These are phyloP conservation scores for Mycena vitilis DNA, from an alignment of 768 basidiomycete genomes.

Conservation along the genomic window DNA sequence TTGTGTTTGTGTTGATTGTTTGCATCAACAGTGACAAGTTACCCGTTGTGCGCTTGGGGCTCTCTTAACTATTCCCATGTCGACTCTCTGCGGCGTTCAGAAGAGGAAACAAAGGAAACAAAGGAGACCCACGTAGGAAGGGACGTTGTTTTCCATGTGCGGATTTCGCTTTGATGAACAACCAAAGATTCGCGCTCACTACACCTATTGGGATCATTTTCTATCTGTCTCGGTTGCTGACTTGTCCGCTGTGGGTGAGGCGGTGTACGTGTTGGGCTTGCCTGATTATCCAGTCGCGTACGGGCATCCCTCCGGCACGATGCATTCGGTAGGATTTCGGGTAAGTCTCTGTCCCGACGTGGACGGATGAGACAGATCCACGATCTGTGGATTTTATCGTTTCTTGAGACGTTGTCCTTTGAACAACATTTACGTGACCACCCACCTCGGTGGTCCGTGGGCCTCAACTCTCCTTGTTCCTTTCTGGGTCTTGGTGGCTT, in stretches of 20 bases:
- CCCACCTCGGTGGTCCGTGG: background rate
- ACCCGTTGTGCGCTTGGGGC: background rate
- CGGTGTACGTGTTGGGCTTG: background rate
- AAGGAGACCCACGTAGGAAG: constrained; percentile 2
- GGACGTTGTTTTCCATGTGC: background rate
- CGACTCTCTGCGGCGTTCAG: too few species aligned
- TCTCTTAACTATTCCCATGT: constrained; percentile 18
- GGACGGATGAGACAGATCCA: background rate
- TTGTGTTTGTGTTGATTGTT: background rate
- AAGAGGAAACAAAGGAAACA: too few species aligned
- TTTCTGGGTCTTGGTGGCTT: background rate
- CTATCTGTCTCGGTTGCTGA: constrained; percentile 6
- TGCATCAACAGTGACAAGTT: constrained; percentile 8
- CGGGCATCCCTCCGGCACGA: constrained; percentile 6
- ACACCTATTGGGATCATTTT: too few species aligned
- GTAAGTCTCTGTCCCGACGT: constrained; percentile 1
- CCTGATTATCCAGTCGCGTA: background rate
- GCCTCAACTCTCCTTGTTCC: constrained; percentile 6
- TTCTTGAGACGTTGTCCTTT: constrained; percentile 8
- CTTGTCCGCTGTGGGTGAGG: constrained; percentile 17
- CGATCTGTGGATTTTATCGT: background rate
- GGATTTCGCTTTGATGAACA: too few species aligned
- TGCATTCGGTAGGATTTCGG: background rate
- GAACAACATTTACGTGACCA: background rate
- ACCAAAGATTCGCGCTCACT: too few species aligned